phyloP scores from a whole-genome alignment of 2,329 filamentous ascomycete species.

The Aspergillus pseudoglaucus region DNA sequence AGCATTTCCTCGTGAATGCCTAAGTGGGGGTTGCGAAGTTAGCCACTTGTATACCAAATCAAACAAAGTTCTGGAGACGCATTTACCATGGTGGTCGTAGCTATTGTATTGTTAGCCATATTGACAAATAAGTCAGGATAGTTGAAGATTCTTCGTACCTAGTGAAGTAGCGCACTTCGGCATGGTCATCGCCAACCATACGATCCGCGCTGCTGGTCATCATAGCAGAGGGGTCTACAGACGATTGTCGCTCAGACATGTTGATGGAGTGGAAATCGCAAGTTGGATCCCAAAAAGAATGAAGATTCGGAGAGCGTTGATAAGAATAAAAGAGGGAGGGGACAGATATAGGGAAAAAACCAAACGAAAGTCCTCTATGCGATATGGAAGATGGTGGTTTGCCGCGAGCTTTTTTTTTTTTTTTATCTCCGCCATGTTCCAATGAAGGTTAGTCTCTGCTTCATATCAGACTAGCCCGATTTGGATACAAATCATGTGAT shows the following conservation, averaged over 20 bases:
- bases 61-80: conserved; percentile 14
- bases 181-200: conserved; percentile 67
- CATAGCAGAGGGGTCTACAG: conserved; percentile 18
- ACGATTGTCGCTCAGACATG: conserved; percentile 7
- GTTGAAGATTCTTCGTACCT: conserved; percentile 52
- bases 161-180: conserved; percentile 99
- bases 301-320: neutral
- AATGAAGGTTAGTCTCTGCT: conserved; percentile 7
- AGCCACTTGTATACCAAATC: conserved; percentile 13
- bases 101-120: conserved; percentile 43
- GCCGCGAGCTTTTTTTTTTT: conserved; percentile 11
- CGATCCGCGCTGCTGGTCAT: conserved; percentile 41
- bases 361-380: neutral
- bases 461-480: conserved; percentile 10
- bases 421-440: conserved; percentile 7
- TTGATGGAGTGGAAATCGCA: neutral
- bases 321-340: neutral
- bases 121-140: neutral
- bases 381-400: conserved; percentile 7
- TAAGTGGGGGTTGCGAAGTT: conserved; percentile 37
- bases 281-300: neutral
- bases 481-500: conserved; percentile 18
- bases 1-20: conserved; percentile 98
- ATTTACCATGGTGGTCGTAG: conserved; percentile 94
- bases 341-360: neutral